These are phyloP conservation scores for Citrullus mucosospermus DNA, from an alignment of 306 rosid genomes.

Conservation along the genomic window DNA sequence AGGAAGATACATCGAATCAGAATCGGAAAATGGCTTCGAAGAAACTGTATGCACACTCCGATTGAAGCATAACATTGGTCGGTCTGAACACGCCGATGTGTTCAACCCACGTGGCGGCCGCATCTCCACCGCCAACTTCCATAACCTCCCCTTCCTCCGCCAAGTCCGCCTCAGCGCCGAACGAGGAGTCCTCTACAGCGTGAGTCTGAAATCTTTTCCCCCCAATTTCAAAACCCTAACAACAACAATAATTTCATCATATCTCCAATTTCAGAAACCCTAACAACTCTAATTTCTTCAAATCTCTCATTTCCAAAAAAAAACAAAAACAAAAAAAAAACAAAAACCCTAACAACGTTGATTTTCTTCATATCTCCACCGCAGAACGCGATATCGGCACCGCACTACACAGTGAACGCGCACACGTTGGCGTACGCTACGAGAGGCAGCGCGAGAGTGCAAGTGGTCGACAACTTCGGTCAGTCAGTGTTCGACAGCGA, in stretches of 20 bases:
- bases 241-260: not conserved
- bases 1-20: not conserved
- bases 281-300: not conserved
- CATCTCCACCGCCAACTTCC: conserved; percentile 15
- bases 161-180: conserved; percentile 20
- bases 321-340: not conserved
- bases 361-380: not conserved
- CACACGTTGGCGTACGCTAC: conserved; percentile 12
- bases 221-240: not conserved
- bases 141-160: conserved; percentile 16
- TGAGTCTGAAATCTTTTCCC: not conserved
- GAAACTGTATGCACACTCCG: conserved; percentile 22
- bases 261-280: not conserved
- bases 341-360: not conserved
- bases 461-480: conserved; percentile 12
- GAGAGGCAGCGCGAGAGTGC: conserved; percentile 15
- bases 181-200: conserved; percentile 23
- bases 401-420: conserved; percentile 15
- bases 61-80: conserved; percentile 9
- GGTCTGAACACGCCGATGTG: conserved; percentile 14
- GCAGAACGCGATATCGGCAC: conserved; percentile 17
- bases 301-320: not conserved
- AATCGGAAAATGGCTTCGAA: conserved; percentile 16
- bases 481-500: conserved; percentile 16
- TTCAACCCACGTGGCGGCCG: conserved; percentile 26